Evolutionary conservation across 805 yeast genomes (phyloP).

Genomic region (Brettanomyces sp.): DNA sequence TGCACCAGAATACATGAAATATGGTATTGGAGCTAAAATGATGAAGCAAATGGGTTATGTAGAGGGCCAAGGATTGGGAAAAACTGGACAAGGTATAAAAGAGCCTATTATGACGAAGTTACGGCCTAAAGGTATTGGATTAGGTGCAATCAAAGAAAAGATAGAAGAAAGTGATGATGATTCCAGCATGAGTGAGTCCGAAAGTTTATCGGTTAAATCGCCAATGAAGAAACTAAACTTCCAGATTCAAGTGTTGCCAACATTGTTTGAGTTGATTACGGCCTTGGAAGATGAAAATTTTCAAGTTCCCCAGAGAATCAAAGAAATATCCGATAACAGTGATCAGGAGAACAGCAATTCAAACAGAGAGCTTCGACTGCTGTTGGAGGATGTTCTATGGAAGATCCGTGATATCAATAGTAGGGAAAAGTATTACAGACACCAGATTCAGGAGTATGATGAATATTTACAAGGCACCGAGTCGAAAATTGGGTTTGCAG

Average conservation of each 20-base stretch:
- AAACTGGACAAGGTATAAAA: slow-evolving; percentile 57
- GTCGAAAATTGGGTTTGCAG: neutral
- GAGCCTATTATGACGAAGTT: slow-evolving; percentile 69
- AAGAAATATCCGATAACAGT: slow-evolving; percentile 24
- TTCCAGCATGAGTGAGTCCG: slow-evolving; percentile 10
- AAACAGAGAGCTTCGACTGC: slow-evolving; percentile 11
- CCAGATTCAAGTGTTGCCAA: slow-evolving; percentile 15
- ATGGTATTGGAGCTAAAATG: slow-evolving; percentile 81
- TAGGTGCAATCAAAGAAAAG: slow-evolving; percentile 42
- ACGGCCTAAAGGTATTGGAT: slow-evolving; percentile 62
- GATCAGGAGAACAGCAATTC: neutral
- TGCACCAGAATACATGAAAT: slow-evolving; percentile 18
- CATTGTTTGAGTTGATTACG: slow-evolving; percentile 29
- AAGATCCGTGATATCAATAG: slow-evolving; percentile 4
- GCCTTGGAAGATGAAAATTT: slow-evolving; percentile 26
- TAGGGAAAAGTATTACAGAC: slow-evolving; percentile 7
- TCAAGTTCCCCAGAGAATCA: slow-evolving; percentile 28
- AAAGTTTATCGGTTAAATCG: neutral
- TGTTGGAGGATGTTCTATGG: slow-evolving; percentile 9
- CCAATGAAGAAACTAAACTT: slow-evolving; percentile 5
- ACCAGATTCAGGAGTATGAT: slow-evolving; percentile 7
- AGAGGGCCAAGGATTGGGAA: slow-evolving; percentile 81
- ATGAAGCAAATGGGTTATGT: slow-evolving; percentile 81
- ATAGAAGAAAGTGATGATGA: slow-evolving; percentile 16
- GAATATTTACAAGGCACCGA: neutral